Evolutionary conservation across 257 asterid species (phyloP).

Genomic region (Jasminum sambac): DNA sequence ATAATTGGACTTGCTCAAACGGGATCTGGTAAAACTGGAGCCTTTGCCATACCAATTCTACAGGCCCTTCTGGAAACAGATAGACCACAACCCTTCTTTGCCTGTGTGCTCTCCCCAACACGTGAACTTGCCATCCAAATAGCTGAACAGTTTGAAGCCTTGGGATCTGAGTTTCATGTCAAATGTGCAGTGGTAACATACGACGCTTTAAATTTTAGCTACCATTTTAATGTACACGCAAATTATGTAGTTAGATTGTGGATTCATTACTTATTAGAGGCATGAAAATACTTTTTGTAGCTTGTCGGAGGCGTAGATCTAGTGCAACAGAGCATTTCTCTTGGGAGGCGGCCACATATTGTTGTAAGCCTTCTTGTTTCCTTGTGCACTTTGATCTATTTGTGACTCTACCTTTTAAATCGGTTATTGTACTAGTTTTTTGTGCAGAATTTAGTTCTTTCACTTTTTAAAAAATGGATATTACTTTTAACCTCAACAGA

Average conservation of each 20-base stretch:
- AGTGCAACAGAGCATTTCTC: slow-evolving; percentile 73
- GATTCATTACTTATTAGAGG: slow-evolving; percentile 1
- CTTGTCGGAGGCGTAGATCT: slow-evolving; percentile 82
- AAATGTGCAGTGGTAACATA: slow-evolving; percentile 66
- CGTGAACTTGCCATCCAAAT: slow-evolving; percentile 90
- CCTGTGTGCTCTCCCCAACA: slow-evolving; percentile 84
- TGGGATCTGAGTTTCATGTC: slow-evolving; percentile 77
- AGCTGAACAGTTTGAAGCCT: slow-evolving; percentile 80
- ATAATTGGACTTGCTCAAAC: slow-evolving; percentile 91
- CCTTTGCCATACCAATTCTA: slow-evolving; percentile 87
- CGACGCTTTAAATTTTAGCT: not conserved
- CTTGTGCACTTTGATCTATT: not conserved
- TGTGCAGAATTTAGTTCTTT: not conserved
- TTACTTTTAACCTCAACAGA: no score
- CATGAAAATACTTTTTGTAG: slow-evolving; percentile 38
- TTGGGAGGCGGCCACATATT: slow-evolving; percentile 81
- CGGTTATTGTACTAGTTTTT: not conserved
- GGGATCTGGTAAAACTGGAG: slow-evolving; percentile 98
- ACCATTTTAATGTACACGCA: not conserved
- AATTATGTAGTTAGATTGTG: not conserved
- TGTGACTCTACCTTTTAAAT: not conserved
- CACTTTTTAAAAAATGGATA: no score
- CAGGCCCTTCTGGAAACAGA: slow-evolving; percentile 70
- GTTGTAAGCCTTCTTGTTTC: slow-evolving; percentile 54
- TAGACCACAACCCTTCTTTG: slow-evolving; percentile 74